Base-by-base conservation (phyloP, 768 basidiomycete genomes). In the Tubosaeta brunneosetosa region DNA sequence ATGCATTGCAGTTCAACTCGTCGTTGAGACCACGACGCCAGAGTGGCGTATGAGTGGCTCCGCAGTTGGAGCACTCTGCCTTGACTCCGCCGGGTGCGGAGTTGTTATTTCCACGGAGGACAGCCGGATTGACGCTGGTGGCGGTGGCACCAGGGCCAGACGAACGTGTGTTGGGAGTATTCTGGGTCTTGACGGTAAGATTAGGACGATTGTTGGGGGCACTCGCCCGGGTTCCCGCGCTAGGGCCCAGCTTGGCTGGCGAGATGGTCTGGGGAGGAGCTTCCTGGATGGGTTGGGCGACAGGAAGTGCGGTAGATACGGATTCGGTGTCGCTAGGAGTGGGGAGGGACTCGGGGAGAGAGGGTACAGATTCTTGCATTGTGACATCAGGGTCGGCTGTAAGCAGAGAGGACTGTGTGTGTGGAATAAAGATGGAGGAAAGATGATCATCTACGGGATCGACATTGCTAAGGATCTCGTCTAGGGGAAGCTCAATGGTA, bases 1-100 rank as follows among this genome's bases (percentile, higher is more conserved):
- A 92, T 0, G 90, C 90, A 60, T 93, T 92, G 65, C 91, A 92
- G 60, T 93, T 93, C 52, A 93, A 68, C 71, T 93, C 90, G 57
- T 93, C 91, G 56, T 91, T 92, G 59, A 93, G 68, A 0, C 90
- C 91, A 2, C 90, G 78, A 16, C 91, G 76, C 90, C 91, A 93
- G 26, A 93, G 78, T 7, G 91, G 90, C 0, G 91, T 92, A 57
- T 91, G 89, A 0, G 89, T 92, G 4, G 90, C 90, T 19, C 90
- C 91, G 61, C 90, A 92, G 68, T 91, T 92, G 7, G 85, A 85
- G 63, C 91, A 92, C 60, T 91, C 91, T 6, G 88, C 87, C 72
- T 91, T 92, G 53, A 79, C 77, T 29, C 80, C 80, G 19, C 76
- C 78, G 5, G 78, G 79, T 1, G 79, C 78, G 26, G 77, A 71